A percentile compares a stretch with the other conserved stretches of the same genome.
Conservation (phyloP, 129 eudicot species). For the Flaveria sonorensis region DNA sequence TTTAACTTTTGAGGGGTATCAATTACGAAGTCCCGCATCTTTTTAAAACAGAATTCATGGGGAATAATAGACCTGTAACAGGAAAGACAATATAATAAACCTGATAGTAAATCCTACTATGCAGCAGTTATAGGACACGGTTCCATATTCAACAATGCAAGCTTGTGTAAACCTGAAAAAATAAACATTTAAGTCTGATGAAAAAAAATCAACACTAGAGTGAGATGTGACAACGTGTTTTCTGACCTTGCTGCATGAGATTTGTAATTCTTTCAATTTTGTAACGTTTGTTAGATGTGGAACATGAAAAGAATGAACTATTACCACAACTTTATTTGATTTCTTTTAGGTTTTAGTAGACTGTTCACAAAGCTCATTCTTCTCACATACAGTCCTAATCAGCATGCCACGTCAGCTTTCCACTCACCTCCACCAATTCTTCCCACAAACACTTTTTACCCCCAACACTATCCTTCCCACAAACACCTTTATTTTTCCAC, state of each 20-base stretch:
- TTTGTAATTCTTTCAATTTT: slow-evolving; percentile 65
- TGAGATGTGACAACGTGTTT: too few species aligned
- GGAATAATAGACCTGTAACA: slow-evolving; percentile 60
- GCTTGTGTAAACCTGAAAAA: slow-evolving; percentile 68
- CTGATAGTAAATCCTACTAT: slow-evolving; percentile 81
- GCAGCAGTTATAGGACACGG: slow-evolving; percentile 84
- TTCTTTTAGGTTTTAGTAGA: too few species aligned
- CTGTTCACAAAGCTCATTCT: too few species aligned
- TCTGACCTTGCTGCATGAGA: slow-evolving; percentile 77
- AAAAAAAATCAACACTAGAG: too few species aligned
- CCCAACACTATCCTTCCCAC: too few species aligned
- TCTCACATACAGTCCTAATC: too few species aligned
- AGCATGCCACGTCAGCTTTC: too few species aligned
- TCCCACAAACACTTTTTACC: too few species aligned
- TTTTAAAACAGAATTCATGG: slow-evolving; percentile 88
- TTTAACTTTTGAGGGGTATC: slow-evolving; percentile 96
- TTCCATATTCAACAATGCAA: slow-evolving; percentile 80
- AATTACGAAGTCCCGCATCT: slow-evolving; percentile 92
- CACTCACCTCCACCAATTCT: too few species aligned
- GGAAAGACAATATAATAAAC: slow-evolving; percentile 23
- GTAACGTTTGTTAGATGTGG: slow-evolving; percentile 55
- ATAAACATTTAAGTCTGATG: neutral
- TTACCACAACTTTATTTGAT: neutral
- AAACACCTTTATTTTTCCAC: too few species aligned
- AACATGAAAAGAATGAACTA: slow-evolving; percentile 12